Conservation (phyloP, 495 filamentous ascomycete species). For the Neurospora sp. region DNA sequence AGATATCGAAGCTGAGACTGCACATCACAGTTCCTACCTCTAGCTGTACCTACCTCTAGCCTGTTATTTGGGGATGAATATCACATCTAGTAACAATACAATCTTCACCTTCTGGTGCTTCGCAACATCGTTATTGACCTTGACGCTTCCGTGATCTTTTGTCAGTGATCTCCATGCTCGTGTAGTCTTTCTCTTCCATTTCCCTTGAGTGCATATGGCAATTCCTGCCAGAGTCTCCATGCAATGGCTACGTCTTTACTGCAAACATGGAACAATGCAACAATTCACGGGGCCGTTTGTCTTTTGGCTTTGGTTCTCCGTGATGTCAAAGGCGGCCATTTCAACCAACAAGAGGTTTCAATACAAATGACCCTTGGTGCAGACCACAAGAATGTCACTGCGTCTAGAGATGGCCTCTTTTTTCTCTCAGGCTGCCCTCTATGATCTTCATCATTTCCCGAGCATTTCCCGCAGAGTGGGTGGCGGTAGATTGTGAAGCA, state of each 20-base stretch:
- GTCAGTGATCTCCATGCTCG: background rate
- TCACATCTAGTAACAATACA: background rate
- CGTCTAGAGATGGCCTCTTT: background rate
- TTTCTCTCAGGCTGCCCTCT: background rate
- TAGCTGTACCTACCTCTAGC: background rate
- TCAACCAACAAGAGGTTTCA: background rate
- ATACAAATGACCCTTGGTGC: background rate
- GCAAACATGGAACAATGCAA: background rate
- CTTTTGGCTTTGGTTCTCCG: background rate
- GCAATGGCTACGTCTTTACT: background rate
- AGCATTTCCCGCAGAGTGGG: background rate
- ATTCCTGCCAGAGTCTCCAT: background rate
- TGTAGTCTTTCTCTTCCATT: background rate
- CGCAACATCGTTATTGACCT: background rate
- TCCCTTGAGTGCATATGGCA: background rate
- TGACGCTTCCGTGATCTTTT: background rate
- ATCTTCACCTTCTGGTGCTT: background rate
- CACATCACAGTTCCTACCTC: background rate
- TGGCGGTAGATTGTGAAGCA: background rate
- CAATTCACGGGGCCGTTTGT: background rate
- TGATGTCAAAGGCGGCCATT: background rate
- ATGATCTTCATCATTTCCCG: background rate
- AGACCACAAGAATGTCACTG: background rate
- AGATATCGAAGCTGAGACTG: background rate
- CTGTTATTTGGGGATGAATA: background rate